Percentiles rank a stretch among this genome's conserved stretches.
These are phyloP conservation scores for Neurospora cerealis DNA, from an alignment of 495 filamentous ascomycete genomes.

Conservation along the genomic window DNA sequence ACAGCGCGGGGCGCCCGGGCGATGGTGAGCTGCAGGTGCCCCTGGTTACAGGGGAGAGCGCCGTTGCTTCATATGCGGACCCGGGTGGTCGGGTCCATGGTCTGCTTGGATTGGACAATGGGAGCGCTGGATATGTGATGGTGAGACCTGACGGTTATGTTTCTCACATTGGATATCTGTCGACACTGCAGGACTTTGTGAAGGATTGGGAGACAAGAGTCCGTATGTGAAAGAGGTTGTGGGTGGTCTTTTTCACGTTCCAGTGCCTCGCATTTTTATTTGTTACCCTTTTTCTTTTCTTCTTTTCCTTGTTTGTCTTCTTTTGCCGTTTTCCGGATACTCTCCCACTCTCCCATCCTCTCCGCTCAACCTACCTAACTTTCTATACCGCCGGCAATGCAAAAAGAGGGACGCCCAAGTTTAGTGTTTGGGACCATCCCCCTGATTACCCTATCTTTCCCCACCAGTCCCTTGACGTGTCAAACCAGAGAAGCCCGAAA, in stretches of 20 bases:
- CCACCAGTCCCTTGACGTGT: neutral
- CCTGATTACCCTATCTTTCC: neutral
- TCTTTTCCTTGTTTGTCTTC: neutral
- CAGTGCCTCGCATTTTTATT: neutral
- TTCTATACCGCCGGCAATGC: neutral
- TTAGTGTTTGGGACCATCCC: neutral
- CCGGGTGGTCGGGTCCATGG: slow-evolving; percentile 18
- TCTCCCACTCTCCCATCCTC: neutral
- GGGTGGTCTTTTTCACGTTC: neutral
- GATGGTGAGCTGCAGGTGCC: neutral
- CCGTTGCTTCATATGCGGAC: slow-evolving; percentile 15
- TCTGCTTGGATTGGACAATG: slow-evolving; percentile 23
- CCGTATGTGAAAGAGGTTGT: neutral
- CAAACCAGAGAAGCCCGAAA: neutral
- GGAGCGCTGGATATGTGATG: slow-evolving; percentile 22
- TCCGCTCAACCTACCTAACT: neutral
- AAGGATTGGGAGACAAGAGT: neutral
- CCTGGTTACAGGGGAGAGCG: neutral
- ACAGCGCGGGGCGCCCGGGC: neutral
- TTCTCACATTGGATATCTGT: slow-evolving; percentile 26
- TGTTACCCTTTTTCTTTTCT: neutral
- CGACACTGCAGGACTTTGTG: slow-evolving; percentile 18
- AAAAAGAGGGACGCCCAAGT: neutral
- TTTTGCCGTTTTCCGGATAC: neutral
- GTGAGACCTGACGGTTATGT: slow-evolving; percentile 34